Evolutionary conservation across 148 eudicot genomes (phyloP), one percentile per base, ranked within the genome.

Genomic region (Drosera capensis): DNA sequence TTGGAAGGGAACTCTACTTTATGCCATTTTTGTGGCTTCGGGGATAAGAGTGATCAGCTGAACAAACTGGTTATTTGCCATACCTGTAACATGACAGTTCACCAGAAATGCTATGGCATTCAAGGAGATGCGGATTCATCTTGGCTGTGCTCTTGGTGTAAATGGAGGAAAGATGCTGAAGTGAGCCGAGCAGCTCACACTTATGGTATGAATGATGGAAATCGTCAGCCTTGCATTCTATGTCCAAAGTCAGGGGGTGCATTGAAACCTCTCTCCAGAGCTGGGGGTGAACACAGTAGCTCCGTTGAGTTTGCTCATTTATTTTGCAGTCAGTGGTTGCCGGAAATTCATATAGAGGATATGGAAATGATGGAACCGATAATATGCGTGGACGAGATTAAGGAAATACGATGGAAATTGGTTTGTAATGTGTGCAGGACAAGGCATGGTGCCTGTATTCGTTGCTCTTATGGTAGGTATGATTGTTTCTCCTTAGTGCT

Each of bases 391-490:
- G 85, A 78, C 36, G 79, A 69, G 41, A 61, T 76, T 21, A 78
- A 75, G 67, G 95, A 81, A 48, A 72, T 75, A 9, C 70, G 95
- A 56, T 64, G 55, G 51, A 90, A 78, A 65, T 54, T 81, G 46
- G 58, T 76, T 21, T 90, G 99, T 76, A 62, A 68, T 64, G 43
- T 90, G 59, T 90, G 99, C 84, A 85, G 78, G 75, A 68, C 71
- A 66, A 90, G 70, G 72, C 64, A 49, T 34, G 99, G 99, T 46
- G 69, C 80, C 26, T 85, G 88, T 73, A 72, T 90, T 31, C 82
- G 95, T 34, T 90, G 99, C 82, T 84, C 93, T 40, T 75, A 85
- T 55, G 99, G 99, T 90, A 90, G 67, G 93, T 74, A n/a, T n/a
- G n/a, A n/a, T n/a, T n/a, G n/a, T n/a, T n/a, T n/a, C n/a, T n/a